A percentile compares a stretch with the other conserved stretches of the same genome.
These are phyloP conservation scores for Curvularia verruculosa DNA, from an alignment of 2,329 filamentous ascomycete species.

Conservation along the genomic window DNA sequence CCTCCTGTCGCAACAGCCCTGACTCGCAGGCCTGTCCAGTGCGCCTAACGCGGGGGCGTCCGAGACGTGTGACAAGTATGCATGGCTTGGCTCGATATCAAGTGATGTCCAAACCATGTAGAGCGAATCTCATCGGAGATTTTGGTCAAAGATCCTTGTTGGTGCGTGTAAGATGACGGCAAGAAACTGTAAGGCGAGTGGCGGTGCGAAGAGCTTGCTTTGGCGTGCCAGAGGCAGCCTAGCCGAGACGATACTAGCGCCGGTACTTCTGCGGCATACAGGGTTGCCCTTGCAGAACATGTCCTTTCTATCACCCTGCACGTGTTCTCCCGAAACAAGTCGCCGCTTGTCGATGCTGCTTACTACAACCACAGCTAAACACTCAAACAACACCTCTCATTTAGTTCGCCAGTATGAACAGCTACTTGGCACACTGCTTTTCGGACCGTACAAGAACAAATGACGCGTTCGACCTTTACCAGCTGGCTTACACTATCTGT, in stretches of 20 bases:
- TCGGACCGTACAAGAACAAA: background rate
- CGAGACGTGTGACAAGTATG: slow-evolving; percentile 1
- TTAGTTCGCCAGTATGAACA: background rate
- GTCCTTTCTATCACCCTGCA: background rate
- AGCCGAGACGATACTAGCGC: background rate
- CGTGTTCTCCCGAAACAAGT: slow-evolving; percentile 1
- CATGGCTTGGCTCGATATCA: background rate
- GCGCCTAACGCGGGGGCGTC: slow-evolving; percentile 6
- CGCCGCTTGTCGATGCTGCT: background rate
- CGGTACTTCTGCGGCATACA: background rate
- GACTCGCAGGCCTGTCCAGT: slow-evolving; percentile 1
- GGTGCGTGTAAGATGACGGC: background rate
- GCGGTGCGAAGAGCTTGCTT: background rate
- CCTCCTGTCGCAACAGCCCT: slow-evolving; percentile 1
- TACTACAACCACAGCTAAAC: background rate
- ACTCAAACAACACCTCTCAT: background rate
- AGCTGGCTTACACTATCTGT: background rate
- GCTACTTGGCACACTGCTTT: background rate
- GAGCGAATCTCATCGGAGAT: background rate
- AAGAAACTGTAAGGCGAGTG: background rate
- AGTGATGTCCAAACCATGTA: background rate
- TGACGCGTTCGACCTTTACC: background rate
- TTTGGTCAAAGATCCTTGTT: background rate
- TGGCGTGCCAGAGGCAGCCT: background rate
- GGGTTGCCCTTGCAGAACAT: background rate